These are phyloP conservation scores for Paramecium sexaurelia DNA, from an alignment of 73 alveolate species.

Conservation along the genomic window DNA sequence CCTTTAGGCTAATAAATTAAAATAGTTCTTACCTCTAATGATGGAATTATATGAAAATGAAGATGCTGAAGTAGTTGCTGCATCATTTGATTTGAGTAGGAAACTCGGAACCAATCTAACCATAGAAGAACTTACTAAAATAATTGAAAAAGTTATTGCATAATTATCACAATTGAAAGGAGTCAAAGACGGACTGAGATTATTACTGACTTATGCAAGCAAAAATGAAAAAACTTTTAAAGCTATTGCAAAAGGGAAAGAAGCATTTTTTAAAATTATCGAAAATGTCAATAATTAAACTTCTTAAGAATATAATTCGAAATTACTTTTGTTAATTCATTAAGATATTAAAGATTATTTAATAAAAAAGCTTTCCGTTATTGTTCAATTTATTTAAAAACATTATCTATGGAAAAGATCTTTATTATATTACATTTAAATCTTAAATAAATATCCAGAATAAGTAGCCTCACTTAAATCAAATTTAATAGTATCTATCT, in stretches of 20 bases:
- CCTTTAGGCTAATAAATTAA: neutral
- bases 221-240: conserved; percentile 6
- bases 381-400: neutral
- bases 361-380: neutral
- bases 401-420: conserved; percentile 24
- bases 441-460: conserved; percentile 22
- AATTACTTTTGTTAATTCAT: neutral
- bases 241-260: conserved; percentile 3
- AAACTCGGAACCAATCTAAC: conserved; percentile 6
- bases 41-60: conserved; percentile 39
- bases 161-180: neutral
- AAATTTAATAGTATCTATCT: neutral
- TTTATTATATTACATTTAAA: neutral
- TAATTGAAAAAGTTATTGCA: conserved; percentile 17
- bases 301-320: neutral
- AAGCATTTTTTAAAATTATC: neutral
- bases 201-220: neutral
- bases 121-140: neutral
- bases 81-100: conserved; percentile 13
- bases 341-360: neutral
- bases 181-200: conserved; percentile 13
- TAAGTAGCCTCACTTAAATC: neutral
- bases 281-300: neutral
- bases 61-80: neutral
- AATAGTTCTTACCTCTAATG: neutral